phyloP scores from a whole-genome alignment of 2,329 filamentous ascomycete genomes.

The Penicillium sp. region DNA sequence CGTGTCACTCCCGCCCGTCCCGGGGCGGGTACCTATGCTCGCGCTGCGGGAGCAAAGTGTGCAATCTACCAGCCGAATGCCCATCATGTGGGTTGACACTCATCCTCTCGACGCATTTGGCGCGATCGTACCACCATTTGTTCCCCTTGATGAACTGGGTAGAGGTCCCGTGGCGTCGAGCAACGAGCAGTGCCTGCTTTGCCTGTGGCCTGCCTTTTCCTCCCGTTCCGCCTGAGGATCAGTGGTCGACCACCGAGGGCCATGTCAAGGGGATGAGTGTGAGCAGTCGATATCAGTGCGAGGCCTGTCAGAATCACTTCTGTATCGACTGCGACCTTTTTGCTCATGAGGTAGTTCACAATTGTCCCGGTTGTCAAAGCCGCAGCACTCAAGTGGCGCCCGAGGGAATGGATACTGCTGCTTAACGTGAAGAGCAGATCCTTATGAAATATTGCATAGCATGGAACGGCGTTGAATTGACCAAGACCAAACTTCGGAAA shows the following conservation, averaged over 20 bases:
- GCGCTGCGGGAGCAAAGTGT: conserved; percentile 82
- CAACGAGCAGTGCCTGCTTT: conserved; percentile 63
- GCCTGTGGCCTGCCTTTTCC: conserved; percentile 73
- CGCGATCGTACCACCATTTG: conserved; percentile 86
- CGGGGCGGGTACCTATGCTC: conserved; percentile 87
- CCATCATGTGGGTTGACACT: conserved; percentile 86
- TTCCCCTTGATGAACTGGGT: conserved; percentile 88
- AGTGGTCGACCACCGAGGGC: conserved; percentile 31
- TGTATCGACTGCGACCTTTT: conserved; percentile 98
- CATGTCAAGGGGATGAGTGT: conserved; percentile 66
- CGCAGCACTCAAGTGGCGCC: conserved; percentile 17
- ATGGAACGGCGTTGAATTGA: conserved; percentile 1
- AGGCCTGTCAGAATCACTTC: conserved; percentile 82
- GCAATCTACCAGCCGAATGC: conserved; percentile 81
- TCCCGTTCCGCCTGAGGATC: conserved; percentile 34
- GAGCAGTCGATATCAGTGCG: conserved; percentile 81
- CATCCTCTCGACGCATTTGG: conserved; percentile 88
- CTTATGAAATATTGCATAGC: conserved; percentile 6
- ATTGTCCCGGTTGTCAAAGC: conserved; percentile 82
- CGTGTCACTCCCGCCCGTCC: conserved; percentile 78
- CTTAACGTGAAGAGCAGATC: conserved; percentile 4
- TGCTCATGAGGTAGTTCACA: conserved; percentile 88
- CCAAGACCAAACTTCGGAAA: background rate
- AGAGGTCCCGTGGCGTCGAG: conserved; percentile 77
- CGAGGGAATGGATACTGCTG: conserved; percentile 32